A percentile compares a stretch with the other conserved stretches of the same genome.
Evolutionary conservation across 1,284 basidiomycete genomes (phyloP).

Genomic region (Neonothopanus nambi): DNA sequence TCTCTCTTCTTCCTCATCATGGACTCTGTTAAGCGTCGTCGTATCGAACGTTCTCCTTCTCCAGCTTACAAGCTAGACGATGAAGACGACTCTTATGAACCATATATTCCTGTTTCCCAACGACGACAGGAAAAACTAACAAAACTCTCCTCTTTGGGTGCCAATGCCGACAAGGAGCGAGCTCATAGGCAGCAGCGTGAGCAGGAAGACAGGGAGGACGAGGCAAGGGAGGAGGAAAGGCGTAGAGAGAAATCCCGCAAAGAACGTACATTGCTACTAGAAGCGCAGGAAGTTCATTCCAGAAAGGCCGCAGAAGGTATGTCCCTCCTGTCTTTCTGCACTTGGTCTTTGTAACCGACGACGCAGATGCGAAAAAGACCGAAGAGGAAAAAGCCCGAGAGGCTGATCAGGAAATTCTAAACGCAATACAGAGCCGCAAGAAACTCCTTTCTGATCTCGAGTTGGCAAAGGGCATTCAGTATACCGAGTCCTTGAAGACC

Average conservation of each 20-base stretch:
- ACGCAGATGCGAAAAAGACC: slow-evolving; percentile 81
- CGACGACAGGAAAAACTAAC: slow-evolving; percentile 81
- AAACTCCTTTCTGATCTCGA: slow-evolving; percentile 93
- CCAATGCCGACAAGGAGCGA: slow-evolving; percentile 55
- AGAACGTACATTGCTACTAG: slow-evolving; percentile 83
- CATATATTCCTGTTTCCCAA: slow-evolving; percentile 88
- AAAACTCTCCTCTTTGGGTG: slow-evolving; percentile 64
- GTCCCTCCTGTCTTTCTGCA: slow-evolving; percentile 24
- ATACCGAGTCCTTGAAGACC: slow-evolving; percentile 84
- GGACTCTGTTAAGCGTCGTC: slow-evolving; percentile 45
- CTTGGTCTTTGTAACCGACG: slow-evolving; percentile 10
- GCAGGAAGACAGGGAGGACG: slow-evolving; percentile 70
- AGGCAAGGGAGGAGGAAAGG: slow-evolving; percentile 74
- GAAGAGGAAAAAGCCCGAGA: slow-evolving; percentile 84
- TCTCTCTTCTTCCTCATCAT: not conserved
- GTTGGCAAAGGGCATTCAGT: slow-evolving; percentile 89
- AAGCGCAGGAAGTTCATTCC: slow-evolving; percentile 91
- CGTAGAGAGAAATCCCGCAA: slow-evolving; percentile 73
- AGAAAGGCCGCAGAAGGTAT: slow-evolving; percentile 79
- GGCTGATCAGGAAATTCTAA: slow-evolving; percentile 87
- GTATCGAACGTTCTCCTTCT: slow-evolving; percentile 57
- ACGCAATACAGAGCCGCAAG: slow-evolving; percentile 87
- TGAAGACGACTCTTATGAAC: slow-evolving; percentile 72
- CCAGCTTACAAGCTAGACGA: slow-evolving; percentile 64
- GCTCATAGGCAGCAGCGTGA: slow-evolving; percentile 56